phyloP scores from a whole-genome alignment of 257 asterid genomes.

The Nyctanthes arbortristis region DNA sequence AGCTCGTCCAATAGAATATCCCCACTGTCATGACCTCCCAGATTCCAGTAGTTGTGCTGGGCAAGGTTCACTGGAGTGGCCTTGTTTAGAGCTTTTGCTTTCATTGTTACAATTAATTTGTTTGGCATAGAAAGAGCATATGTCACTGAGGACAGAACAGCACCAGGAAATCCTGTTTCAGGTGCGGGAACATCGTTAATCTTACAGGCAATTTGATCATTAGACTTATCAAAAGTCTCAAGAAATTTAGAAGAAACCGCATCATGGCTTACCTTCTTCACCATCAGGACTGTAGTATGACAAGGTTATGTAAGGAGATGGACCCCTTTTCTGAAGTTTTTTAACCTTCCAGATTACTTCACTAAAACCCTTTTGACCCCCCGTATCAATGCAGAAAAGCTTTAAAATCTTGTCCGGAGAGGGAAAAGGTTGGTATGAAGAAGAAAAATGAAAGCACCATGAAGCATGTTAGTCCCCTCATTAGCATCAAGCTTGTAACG shows the following conservation, averaged over 20 bases:
- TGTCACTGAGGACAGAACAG: slow-evolving; percentile 44
- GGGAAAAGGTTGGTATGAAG: background rate
- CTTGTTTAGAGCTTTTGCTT: slow-evolving; percentile 61
- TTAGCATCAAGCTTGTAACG: slow-evolving; percentile 69
- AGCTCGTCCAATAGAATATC: slow-evolving; percentile 55
- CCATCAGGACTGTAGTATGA: slow-evolving; percentile 67
- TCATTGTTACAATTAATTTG: slow-evolving; percentile 51
- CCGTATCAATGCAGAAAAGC: slow-evolving; percentile 29
- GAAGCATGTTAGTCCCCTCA: slow-evolving; percentile 60
- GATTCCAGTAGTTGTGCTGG: slow-evolving; percentile 78
- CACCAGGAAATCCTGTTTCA: slow-evolving; percentile 72
- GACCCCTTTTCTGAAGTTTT: slow-evolving; percentile 35
- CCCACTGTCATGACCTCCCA: slow-evolving; percentile 73
- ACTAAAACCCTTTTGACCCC: slow-evolving; percentile 74
- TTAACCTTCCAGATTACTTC: slow-evolving; percentile 64
- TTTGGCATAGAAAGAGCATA: slow-evolving; percentile 44
- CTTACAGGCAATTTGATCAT: no score
- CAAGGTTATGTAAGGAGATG: no score
- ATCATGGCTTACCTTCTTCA: slow-evolving; percentile 75
- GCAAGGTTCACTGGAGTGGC: slow-evolving; percentile 82
- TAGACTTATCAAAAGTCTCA: no score
- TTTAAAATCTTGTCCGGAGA: background rate
- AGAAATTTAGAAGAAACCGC: background rate
- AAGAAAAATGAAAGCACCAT: slow-evolving; percentile 44
- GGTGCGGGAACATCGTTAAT: background rate